Evolutionary conservation across 2,329 filamentous ascomycete species (phyloP).

Genomic region (Pestalotiopsis sp.): DNA sequence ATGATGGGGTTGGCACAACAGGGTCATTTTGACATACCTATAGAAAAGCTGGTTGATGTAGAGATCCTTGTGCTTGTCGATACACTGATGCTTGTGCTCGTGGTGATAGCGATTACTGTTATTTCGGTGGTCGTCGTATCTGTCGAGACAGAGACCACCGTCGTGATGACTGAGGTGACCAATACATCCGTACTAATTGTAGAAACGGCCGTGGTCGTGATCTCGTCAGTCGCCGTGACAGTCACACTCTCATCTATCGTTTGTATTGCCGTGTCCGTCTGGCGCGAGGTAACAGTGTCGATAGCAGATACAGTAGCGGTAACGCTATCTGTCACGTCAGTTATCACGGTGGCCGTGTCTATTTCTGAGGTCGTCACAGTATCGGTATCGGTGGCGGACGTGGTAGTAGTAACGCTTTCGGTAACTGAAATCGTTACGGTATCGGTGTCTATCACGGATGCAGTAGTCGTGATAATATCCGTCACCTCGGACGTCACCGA

Average conservation of each 20-base stretch:
- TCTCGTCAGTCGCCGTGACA: neutral
- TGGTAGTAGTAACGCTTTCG: neutral
- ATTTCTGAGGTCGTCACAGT: neutral
- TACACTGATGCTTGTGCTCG: too few relatives aligned
- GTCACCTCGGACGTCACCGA: neutral
- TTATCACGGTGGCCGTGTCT: neutral
- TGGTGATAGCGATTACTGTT: neutral
- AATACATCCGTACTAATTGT: neutral
- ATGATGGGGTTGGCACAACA: too few relatives aligned
- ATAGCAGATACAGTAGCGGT: neutral
- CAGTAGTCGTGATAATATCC: neutral
- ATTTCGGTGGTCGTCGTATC: neutral
- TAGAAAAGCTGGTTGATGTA: neutral
- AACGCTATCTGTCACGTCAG: too few relatives aligned
- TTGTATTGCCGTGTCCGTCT: neutral
- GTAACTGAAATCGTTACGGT: neutral
- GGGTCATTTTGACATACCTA: neutral
- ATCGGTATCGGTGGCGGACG: neutral
- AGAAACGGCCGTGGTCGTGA: neutral
- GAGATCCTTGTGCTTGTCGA: neutral
- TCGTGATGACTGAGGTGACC: neutral
- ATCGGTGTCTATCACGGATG: neutral
- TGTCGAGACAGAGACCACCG: neutral
- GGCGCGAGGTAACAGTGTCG: neutral
- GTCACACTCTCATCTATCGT: neutral